phyloP scores from a whole-genome alignment of 495 filamentous ascomycete genomes.

The Penicillium malachiteum region DNA sequence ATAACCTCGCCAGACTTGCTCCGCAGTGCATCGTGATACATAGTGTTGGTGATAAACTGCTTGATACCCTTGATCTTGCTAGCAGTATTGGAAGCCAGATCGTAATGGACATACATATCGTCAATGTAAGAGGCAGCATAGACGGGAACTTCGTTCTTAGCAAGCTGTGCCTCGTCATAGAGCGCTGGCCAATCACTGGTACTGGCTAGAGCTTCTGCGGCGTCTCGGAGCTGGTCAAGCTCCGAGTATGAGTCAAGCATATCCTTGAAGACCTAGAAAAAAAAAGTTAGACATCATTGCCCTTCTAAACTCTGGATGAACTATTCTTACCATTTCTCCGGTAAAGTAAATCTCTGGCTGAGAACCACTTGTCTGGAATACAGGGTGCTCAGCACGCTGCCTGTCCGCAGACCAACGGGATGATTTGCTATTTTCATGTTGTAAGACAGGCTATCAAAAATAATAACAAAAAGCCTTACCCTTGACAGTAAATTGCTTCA shows the following conservation, averaged over 20 bases:
- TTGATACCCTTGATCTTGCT: constrained; percentile 72
- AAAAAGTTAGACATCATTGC: constrained; percentile 12
- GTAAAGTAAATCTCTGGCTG: constrained; percentile 72
- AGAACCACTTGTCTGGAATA: constrained; percentile 45
- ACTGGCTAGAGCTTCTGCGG: constrained; percentile 68
- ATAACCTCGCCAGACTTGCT: constrained; percentile 71
- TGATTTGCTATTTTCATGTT: constrained; percentile 38
- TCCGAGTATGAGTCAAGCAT: constrained; percentile 78
- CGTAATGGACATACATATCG: constrained; percentile 93
- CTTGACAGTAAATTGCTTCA: constrained; percentile 78
- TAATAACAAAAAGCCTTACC: constrained; percentile 29
- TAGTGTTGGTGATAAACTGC: constrained; percentile 76
- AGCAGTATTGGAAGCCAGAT: constrained; percentile 70
- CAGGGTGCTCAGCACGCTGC: constrained; percentile 35
- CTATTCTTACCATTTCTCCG: constrained; percentile 71
- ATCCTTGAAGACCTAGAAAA: constrained; percentile 61
- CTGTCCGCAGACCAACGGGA: constrained; percentile 67
- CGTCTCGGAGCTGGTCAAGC: constrained; percentile 60
- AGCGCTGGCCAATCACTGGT: constrained; percentile 68
- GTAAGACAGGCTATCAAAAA: constrained; percentile 7
- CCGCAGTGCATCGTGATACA: constrained; percentile 83
- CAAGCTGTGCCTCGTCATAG: constrained; percentile 71
- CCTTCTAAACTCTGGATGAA: neutral
- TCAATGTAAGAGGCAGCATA: constrained; percentile 84
- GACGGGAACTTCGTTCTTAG: constrained; percentile 79